A percentile compares a stretch with the other conserved stretches of the same genome.
These are phyloP conservation scores for Blastobotrys chiropterorum DNA, from an alignment of 805 yeast species.

Conservation along the genomic window DNA sequence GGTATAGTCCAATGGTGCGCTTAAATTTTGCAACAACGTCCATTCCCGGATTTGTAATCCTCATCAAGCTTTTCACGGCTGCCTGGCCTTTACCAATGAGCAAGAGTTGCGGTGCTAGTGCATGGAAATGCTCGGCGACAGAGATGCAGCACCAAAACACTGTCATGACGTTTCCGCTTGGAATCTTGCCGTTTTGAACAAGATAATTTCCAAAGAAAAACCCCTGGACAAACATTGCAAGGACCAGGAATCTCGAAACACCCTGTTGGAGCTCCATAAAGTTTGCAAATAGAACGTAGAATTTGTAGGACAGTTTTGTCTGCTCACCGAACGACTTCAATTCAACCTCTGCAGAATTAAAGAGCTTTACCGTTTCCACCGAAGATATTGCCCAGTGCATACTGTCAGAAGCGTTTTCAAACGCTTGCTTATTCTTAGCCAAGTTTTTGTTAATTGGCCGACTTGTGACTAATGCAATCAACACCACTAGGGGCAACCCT, in stretches of 20 bases:
- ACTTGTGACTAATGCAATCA: slow-evolving; percentile 46
- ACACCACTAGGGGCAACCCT: slow-evolving; percentile 59
- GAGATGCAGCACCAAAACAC: slow-evolving; percentile 77
- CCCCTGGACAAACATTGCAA: slow-evolving; percentile 81
- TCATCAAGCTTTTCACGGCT: slow-evolving; percentile 48
- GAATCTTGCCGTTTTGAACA: slow-evolving; percentile 45
- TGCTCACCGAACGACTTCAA: slow-evolving; percentile 34
- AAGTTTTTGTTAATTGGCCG: slow-evolving; percentile 45
- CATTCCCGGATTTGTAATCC: slow-evolving; percentile 30
- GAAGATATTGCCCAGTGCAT: slow-evolving; percentile 66
- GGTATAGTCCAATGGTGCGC: slow-evolving; percentile 25
- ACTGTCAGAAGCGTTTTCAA: slow-evolving; percentile 52
- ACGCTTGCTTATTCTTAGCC: slow-evolving; percentile 47
- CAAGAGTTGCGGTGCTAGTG: slow-evolving; percentile 51
- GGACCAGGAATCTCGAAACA: slow-evolving; percentile 47
- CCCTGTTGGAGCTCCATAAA: slow-evolving; percentile 53
- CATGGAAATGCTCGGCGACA: slow-evolving; percentile 56
- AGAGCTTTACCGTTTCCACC: slow-evolving; percentile 53
- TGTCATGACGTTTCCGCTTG: slow-evolving; percentile 64
- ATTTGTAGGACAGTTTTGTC: slow-evolving; percentile 35
- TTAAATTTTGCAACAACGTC: slow-evolving; percentile 8
- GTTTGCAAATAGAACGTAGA: slow-evolving; percentile 37
- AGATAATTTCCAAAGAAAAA: slow-evolving; percentile 83
- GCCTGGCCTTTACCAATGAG: slow-evolving; percentile 66
- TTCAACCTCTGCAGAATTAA: slow-evolving; percentile 54